A percentile compares a stretch with the other conserved stretches of the same genome.
Evolutionary conservation across 2,329 filamentous ascomycete genomes (phyloP).

Genomic region (Ceratocystis eucalypticola): DNA sequence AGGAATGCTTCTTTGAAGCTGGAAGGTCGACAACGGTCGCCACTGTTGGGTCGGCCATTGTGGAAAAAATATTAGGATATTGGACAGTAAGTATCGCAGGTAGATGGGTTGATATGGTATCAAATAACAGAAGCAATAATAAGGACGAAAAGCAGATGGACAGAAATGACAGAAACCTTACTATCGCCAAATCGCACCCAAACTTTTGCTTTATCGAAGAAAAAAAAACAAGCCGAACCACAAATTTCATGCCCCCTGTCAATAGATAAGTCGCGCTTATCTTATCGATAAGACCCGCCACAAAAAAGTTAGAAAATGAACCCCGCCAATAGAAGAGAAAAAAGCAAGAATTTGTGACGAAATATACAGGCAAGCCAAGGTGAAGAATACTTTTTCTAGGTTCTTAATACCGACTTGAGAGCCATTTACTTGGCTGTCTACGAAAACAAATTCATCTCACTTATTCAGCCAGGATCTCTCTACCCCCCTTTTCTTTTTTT

Average conservation of each 20-base stretch:
- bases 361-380: conserved; percentile 7
- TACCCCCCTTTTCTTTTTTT: not conserved
- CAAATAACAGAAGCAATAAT: no score
- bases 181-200: no score
- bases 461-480: not conserved
- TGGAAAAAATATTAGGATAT: no score
- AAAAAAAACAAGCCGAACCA: not conserved
- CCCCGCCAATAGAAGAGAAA: conserved; percentile 12
- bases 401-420: not conserved
- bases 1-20: conserved; percentile 13
- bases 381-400: not conserved
- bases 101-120: no score
- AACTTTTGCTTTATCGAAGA: not conserved
- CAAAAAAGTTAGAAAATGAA: conserved; percentile 23
- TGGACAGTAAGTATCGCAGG: no score
- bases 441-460: not conserved
- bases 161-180: no score
- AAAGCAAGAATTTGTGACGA: not conserved
- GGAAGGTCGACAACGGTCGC: conserved; percentile 7
- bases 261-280: not conserved
- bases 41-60: not conserved
- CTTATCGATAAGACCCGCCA: conserved; percentile 21
- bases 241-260: conserved; percentile 9
- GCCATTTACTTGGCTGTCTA: not conserved
- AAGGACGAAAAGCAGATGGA: no score